Conservation (phyloP, 1,284 basidiomycete species). For the Phellopilus nigrolimitatus region DNA sequence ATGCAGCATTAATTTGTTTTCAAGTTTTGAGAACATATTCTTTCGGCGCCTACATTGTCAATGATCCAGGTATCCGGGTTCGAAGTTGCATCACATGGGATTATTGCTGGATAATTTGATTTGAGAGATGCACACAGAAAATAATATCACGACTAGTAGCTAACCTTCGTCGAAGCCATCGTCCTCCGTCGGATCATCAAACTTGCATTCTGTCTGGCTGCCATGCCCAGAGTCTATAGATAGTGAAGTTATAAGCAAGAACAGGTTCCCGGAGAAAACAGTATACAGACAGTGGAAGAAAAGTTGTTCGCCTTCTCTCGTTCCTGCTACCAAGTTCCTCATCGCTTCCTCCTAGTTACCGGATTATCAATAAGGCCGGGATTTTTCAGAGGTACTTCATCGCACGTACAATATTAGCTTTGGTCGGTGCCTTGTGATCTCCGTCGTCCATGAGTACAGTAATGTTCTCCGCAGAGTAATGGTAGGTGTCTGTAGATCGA, state of each 20-base stretch:
- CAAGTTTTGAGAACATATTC: too few species aligned
- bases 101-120: constrained; percentile 1
- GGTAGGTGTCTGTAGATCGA: not conserved
- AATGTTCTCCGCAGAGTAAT: constrained; percentile 2
- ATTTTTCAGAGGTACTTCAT: not conserved
- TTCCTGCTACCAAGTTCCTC: not conserved
- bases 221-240: constrained; percentile 14
- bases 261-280: not conserved
- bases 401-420: constrained; percentile 11
- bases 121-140: not conserved
- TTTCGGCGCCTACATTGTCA: constrained; percentile 7
- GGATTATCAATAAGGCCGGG: not conserved
- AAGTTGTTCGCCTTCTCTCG: constrained; percentile 5
- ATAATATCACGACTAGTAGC: not conserved
- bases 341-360: constrained; percentile 4
- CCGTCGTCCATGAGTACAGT: constrained; percentile 8
- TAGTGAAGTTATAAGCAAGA: not conserved
- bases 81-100: constrained; percentile 13
- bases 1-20: not conserved
- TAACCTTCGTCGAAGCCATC: constrained; percentile 16
- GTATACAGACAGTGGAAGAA: constrained; percentile 12
- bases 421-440: not conserved
- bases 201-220: constrained; percentile 1
- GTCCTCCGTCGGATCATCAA: constrained; percentile 3
- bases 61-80: constrained; percentile 12